A percentile compares a stretch with the other conserved stretches of the same genome.
Conservation (phyloP, 1,284 basidiomycete species). For the Trichosporon ovoides region DNA sequence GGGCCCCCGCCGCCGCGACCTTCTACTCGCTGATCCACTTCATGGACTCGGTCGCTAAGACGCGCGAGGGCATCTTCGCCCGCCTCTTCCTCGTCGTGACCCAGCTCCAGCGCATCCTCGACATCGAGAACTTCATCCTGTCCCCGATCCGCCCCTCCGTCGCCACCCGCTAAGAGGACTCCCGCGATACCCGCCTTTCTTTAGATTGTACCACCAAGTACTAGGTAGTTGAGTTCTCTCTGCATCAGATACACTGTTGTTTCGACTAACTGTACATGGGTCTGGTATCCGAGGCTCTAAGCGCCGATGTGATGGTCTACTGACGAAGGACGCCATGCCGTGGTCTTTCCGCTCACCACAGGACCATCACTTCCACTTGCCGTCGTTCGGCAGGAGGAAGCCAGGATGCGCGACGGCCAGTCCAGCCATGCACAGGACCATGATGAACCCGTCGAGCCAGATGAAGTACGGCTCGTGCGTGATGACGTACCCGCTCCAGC, state of each 20-base stretch:
- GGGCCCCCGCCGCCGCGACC: not conserved
- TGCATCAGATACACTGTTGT: no score
- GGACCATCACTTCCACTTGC: slow-evolving; percentile 3
- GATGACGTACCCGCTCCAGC: slow-evolving; percentile 29
- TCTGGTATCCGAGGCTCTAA: no score
- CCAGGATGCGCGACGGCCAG: slow-evolving; percentile 31
- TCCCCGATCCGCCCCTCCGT: not conserved
- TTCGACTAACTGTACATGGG: no score
- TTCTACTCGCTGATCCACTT: not conserved
- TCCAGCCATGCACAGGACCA: slow-evolving; percentile 27
- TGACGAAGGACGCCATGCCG: no score
- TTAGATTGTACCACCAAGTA: no score
- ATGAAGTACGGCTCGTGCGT: slow-evolving; percentile 31
- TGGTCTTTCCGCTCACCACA: not conserved
- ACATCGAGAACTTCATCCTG: not conserved
- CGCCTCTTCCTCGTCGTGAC: slow-evolving; percentile 3
- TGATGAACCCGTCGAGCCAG: slow-evolving; percentile 35
- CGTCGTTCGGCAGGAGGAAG: slow-evolving; percentile 22
- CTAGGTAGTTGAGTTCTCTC: no score
- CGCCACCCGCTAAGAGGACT: not conserved
- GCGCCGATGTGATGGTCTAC: no score
- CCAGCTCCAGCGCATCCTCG: not conserved
- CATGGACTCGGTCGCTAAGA: not conserved
- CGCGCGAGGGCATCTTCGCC: not conserved
- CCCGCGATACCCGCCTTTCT: no score